Conservation (phyloP, 1,139 yeast species). For the Hansenula lynferdii region DNA sequence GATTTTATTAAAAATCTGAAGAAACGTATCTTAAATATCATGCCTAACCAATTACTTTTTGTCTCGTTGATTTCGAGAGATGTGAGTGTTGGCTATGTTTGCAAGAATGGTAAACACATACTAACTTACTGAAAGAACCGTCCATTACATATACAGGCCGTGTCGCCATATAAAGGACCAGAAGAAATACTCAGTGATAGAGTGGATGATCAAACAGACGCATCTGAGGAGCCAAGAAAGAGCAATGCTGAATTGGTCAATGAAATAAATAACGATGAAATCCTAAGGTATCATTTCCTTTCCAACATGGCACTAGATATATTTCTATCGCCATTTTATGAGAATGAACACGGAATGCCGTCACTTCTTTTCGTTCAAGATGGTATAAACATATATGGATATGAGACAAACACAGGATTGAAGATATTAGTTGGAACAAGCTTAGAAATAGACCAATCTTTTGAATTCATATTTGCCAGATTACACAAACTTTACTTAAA, state of each 20-base stretch:
- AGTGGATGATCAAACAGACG: constrained; percentile 5
- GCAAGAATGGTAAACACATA: too few relatives aligned
- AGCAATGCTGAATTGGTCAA: constrained; percentile 10
- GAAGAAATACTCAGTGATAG: constrained; percentile 7
- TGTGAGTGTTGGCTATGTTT: too few relatives aligned
- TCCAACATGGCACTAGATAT: constrained; percentile 67
- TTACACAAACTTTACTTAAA: constrained; percentile 47
- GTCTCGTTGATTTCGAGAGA: constrained; percentile 51
- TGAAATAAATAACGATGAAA: constrained; percentile 24
- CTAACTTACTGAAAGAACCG: constrained; percentile 30
- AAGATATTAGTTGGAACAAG: constrained; percentile 51
- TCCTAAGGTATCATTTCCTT: constrained; percentile 55
- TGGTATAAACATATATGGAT: constrained; percentile 56
- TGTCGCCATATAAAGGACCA: constrained; percentile 28
- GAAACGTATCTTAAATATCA: neutral
- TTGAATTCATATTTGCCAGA: constrained; percentile 32
- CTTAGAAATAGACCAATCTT: constrained; percentile 18
- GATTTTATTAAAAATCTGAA: too few relatives aligned
- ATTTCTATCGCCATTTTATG: constrained; percentile 47
- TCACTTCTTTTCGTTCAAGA: constrained; percentile 53
- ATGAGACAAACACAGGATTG: constrained; percentile 56
- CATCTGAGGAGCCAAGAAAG: constrained; percentile 6
- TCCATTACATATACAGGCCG: constrained; percentile 57
- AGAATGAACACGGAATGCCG: constrained; percentile 22
- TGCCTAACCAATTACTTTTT: constrained; percentile 28